Conservation (phyloP, 2,329 filamentous ascomycete species). For the Nakataea oryzae region DNA sequence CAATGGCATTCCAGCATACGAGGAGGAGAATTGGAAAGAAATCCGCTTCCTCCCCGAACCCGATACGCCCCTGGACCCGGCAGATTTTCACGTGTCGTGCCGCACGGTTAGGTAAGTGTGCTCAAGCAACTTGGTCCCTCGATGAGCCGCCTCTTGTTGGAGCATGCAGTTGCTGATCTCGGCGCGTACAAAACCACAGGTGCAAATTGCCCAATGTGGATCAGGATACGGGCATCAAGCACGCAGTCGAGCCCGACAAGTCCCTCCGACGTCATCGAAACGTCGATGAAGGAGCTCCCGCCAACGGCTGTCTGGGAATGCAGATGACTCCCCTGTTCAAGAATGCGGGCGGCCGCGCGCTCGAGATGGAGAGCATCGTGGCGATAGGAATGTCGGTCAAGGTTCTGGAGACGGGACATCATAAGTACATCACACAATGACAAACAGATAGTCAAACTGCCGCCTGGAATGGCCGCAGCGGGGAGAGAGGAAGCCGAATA, state of each 20-base stretch:
- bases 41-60: conserved; percentile 40
- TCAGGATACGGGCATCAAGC: conserved; percentile 45
- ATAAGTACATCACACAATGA: conserved; percentile 24
- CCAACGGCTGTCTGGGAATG: conserved; percentile 52
- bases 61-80: conserved; percentile 32
- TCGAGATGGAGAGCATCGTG: conserved; percentile 29
- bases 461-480: neutral
- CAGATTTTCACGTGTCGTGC: conserved; percentile 45
- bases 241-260: conserved; percentile 44
- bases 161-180: no score
- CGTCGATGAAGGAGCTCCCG: conserved; percentile 49
- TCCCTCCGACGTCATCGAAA: conserved; percentile 47
- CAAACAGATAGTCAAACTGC: neutral
- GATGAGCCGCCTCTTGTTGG: neutral
- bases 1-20: conserved; percentile 51
- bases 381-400: conserved; percentile 46
- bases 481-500: neutral
- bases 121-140: neutral
- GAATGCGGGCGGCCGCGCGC: conserved; percentile 8
- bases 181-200: conserved; percentile 15
- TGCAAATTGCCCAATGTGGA: conserved; percentile 66
- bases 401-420: conserved; percentile 34
- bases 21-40: conserved; percentile 60
- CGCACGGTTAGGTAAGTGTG: conserved; percentile 48
- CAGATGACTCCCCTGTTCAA: conserved; percentile 49